phyloP scores from a whole-genome alignment of 2,329 filamentous ascomycete species.

The Alternaria triticimaculans region DNA sequence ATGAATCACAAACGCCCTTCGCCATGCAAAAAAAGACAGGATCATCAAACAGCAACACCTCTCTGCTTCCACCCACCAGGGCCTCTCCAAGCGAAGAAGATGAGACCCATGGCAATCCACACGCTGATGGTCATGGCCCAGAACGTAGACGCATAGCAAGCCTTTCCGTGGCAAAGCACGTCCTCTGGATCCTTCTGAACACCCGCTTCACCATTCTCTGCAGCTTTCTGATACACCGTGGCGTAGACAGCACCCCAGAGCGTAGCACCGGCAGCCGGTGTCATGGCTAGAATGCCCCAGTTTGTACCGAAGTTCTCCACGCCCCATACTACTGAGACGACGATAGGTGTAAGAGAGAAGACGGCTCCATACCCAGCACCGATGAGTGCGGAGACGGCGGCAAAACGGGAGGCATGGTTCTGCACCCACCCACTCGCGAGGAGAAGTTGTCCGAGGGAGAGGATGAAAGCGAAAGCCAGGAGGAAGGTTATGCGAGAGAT shows the following conservation, averaged over 20 bases:
- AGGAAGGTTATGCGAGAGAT: conserved; percentile 84
- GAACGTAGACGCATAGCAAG: conserved; percentile 81
- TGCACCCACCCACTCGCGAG: conserved; percentile 80
- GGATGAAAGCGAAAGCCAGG: conserved; percentile 78
- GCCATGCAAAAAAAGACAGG: conserved; percentile 4
- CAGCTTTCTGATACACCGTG: conserved; percentile 74
- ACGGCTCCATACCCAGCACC: conserved; percentile 92
- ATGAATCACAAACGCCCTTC: conserved; percentile 3
- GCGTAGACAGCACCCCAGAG: conserved; percentile 93
- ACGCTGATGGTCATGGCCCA: conserved; percentile 86
- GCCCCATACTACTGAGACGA: conserved; percentile 97
- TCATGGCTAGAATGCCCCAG: conserved; percentile 93
- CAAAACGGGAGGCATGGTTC: conserved; percentile 78
- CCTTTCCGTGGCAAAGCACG: conserved; percentile 77
- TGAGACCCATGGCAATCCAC: conserved; percentile 75
- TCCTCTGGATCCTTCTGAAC: conserved; percentile 47
- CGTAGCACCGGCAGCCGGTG: conserved; percentile 85
- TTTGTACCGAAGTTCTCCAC: conserved; percentile 99
- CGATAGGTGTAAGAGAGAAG: conserved; percentile 87
- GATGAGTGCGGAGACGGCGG: conserved; percentile 81
- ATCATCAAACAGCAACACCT: conserved; percentile 69
- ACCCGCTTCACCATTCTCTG: conserved; percentile 50
- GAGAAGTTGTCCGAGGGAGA: conserved; percentile 78
- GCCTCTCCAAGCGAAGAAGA: conserved; percentile 83
- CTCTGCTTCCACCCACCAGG: conserved; percentile 75